These are phyloP conservation scores for Penicillium silybi DNA, from an alignment of 495 filamentous ascomycete genomes.

Conservation along the genomic window DNA sequence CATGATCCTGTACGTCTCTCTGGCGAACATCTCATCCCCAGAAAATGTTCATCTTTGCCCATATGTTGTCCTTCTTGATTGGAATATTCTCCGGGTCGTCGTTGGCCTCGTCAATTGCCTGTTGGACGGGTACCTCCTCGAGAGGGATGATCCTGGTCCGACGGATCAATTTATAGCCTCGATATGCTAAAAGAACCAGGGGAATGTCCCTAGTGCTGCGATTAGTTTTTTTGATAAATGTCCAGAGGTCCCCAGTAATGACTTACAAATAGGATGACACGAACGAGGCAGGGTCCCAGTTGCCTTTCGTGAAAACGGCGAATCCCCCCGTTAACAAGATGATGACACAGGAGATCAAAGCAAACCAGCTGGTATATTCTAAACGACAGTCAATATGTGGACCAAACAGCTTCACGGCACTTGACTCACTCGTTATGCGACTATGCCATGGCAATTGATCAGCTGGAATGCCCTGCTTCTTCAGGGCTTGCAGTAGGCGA, in stretches of 20 bases:
- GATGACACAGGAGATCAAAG: slow-evolving; percentile 47
- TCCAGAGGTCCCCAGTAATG: not conserved
- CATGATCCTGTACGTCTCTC: not conserved
- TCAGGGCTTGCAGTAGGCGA: slow-evolving; percentile 50
- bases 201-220: slow-evolving; percentile 32
- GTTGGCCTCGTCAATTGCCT: slow-evolving; percentile 30
- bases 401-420: not conserved
- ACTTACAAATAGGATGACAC: slow-evolving; percentile 38
- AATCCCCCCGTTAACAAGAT: slow-evolving; percentile 59
- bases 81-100: slow-evolving; percentile 33
- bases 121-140: slow-evolving; percentile 27
- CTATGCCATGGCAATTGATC: slow-evolving; percentile 52
- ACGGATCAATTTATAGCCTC: slow-evolving; percentile 39
- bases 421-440: slow-evolving; percentile 21
- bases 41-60: slow-evolving; percentile 27
- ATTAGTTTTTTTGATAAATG: not conserved
- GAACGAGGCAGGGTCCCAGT: slow-evolving; percentile 31
- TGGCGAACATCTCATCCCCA: slow-evolving; percentile 20
- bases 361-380: slow-evolving; percentile 50
- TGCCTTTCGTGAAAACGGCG: slow-evolving; percentile 49
- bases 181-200: slow-evolving; percentile 39
- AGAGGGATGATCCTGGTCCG: slow-evolving; percentile 32
- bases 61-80: slow-evolving; percentile 16
- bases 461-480: slow-evolving; percentile 43
- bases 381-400: slow-evolving; percentile 14